Conservation (phyloP, 176 grass and related monocot species). For the Triticum monococcum region DNA sequence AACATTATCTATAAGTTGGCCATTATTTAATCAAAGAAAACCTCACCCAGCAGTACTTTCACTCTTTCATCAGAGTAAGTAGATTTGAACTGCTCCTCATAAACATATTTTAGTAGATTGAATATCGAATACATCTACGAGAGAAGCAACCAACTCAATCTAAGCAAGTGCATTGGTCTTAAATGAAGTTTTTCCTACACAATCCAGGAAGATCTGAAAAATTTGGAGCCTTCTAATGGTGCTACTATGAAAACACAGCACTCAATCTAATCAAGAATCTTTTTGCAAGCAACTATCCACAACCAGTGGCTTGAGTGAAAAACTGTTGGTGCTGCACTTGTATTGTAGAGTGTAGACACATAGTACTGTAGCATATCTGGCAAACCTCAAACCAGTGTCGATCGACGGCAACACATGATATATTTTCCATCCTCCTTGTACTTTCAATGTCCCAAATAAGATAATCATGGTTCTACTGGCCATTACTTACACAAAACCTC, state of each 20-base stretch:
- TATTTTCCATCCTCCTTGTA: neutral
- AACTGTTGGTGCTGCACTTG: constrained; percentile 14
- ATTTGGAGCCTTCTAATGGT: constrained; percentile 10
- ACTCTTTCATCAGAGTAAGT: neutral
- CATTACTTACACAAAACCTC: neutral
- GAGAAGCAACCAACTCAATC: constrained; percentile 9
- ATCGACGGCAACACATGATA: neutral
- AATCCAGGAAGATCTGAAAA: constrained; percentile 13
- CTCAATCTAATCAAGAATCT: constrained; percentile 32
- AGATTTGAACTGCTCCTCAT: neutral
- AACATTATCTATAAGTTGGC: neutral
- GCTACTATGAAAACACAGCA: neutral
- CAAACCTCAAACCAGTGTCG: neutral
- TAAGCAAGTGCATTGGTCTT: neutral
- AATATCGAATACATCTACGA: neutral
- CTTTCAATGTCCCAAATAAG: constrained; percentile 29
- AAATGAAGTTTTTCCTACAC: neutral
- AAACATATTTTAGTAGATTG: neutral
- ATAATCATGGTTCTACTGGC: constrained; percentile 40
- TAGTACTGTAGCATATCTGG: constrained; percentile 15
- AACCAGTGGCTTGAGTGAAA: constrained; percentile 41
- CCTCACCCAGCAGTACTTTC: neutral
- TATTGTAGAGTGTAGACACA: neutral
- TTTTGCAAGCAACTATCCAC: constrained; percentile 22
- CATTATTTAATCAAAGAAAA: neutral